phyloP scores from a whole-genome alignment of 75 land plant species.

The Sequoiadendron giganteum region DNA sequence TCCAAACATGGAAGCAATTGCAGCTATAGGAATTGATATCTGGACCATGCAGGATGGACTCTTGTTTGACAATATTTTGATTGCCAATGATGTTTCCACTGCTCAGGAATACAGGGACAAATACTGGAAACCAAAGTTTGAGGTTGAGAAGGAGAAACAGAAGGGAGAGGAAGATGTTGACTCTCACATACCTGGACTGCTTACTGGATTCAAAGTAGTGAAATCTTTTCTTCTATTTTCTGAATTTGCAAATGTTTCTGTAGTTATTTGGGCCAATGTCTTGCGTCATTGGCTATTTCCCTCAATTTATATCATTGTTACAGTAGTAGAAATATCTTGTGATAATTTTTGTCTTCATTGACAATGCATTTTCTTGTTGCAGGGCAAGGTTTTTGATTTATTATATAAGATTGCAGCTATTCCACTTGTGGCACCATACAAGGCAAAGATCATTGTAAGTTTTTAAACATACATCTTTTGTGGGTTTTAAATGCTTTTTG shows the following conservation, averaged over 20 bases:
- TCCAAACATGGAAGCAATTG: slow-evolving; percentile 83
- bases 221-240: background rate
- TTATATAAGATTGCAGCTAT: slow-evolving; percentile 73
- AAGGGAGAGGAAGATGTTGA: slow-evolving; percentile 53
- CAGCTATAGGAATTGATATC: slow-evolving; percentile 91
- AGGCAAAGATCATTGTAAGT: slow-evolving; percentile 70
- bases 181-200: slow-evolving; percentile 29
- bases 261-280: background rate
- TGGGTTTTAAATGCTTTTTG: background rate
- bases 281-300: background rate
- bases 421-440: slow-evolving; percentile 61
- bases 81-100: slow-evolving; percentile 54
- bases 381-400: slow-evolving; percentile 75
- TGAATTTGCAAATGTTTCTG: background rate
- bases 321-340: background rate
- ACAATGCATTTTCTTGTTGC: slow-evolving; percentile 14
- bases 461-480: background rate
- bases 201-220: slow-evolving; percentile 54
- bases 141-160: slow-evolving; percentile 76
- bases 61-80: slow-evolving; percentile 85
- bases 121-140: slow-evolving; percentile 80
- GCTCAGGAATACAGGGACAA: slow-evolving; percentile 56
- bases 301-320: background rate
- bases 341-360: background rate
- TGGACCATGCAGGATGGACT: slow-evolving; percentile 99